Evolutionary conservation across 371 early-diverging fungal species (phyloP).

Genomic region (Thermomucor indicae-seudaticae): DNA sequence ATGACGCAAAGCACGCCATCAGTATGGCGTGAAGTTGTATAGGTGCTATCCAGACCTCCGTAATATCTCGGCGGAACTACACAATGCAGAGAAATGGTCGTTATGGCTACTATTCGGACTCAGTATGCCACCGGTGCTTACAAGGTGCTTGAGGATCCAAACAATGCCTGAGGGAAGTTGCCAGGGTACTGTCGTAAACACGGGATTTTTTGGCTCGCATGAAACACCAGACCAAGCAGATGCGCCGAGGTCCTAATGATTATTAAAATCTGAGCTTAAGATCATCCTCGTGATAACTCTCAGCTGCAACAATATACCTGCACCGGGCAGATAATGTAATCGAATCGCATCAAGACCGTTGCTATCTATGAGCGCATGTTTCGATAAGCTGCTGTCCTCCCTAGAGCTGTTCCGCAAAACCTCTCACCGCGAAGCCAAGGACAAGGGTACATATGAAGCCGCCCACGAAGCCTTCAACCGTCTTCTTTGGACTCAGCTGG

Average conservation of each 20-base stretch:
- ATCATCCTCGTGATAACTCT: constrained; percentile 7
- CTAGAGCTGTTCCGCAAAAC: too few relatives aligned
- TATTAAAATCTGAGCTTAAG: constrained; percentile 34
- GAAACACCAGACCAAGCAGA: constrained; percentile 45
- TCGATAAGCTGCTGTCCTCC: too few relatives aligned
- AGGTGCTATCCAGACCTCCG: constrained; percentile 63
- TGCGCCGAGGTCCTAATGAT: constrained; percentile 31
- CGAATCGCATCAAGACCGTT: constrained; percentile 53
- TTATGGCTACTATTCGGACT: not conserved
- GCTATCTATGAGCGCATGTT: constrained; percentile 10
- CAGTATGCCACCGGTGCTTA: constrained; percentile 14
- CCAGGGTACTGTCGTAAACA: constrained; percentile 42
- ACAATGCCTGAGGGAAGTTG: constrained; percentile 21
- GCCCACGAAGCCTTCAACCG: constrained; percentile 99
- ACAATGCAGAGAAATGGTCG: constrained; percentile 6
- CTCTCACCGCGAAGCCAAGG: constrained; percentile 78
- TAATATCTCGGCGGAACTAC: constrained; percentile 26
- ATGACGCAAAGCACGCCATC: constrained; percentile 92
- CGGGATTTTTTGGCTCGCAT: constrained; percentile 48
- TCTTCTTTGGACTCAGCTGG: constrained; percentile 97
- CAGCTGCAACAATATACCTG: constrained; percentile 25
- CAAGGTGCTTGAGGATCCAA: constrained; percentile 21
- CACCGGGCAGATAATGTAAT: constrained; percentile 88
- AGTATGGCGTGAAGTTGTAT: constrained; percentile 88
- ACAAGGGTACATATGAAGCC: constrained; percentile 86